phyloP scores from a whole-genome alignment of 768 basidiomycete genomes.

The Sistotremastrum suecicum region DNA sequence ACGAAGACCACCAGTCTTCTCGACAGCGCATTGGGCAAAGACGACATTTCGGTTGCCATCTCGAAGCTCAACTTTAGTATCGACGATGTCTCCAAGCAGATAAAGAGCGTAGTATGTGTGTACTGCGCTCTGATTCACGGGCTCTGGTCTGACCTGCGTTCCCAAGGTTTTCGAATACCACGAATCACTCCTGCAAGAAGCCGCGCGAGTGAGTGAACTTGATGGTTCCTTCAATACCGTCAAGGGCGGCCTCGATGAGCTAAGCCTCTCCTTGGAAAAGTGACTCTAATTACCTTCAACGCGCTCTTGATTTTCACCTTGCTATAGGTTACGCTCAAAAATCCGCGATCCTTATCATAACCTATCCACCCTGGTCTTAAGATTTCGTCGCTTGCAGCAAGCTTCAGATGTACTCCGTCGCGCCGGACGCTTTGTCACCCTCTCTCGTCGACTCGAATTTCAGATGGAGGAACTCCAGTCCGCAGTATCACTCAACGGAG shows the following conservation, averaged over 20 bases:
- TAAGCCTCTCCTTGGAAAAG: conserved; percentile 70
- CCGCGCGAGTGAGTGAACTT: conserved; percentile 59
- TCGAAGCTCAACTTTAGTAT: conserved; percentile 78
- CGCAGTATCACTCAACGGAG: conserved; percentile 6
- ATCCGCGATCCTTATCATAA: conserved; percentile 74
- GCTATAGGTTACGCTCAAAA: conserved; percentile 48
- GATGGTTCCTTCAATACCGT: conserved; percentile 57
- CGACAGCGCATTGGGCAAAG: conserved; percentile 46
- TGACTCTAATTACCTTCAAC: conserved; percentile 18
- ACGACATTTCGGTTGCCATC: conserved; percentile 82
- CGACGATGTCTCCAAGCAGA: conserved; percentile 85
- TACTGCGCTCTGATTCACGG: not conserved
- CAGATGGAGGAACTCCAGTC: conserved; percentile 68
- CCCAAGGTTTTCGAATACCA: conserved; percentile 69
- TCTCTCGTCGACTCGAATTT: conserved; percentile 66
- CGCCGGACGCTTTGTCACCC: conserved; percentile 69
- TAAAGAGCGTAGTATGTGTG: conserved; percentile 63
- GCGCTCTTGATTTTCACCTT: not conserved
- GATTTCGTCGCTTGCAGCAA: conserved; percentile 67
- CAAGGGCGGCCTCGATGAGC: conserved; percentile 52
- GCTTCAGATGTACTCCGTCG: conserved; percentile 77
- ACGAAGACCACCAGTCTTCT: conserved; percentile 18
- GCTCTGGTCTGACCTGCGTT: too few relatives aligned
- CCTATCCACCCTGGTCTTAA: conserved; percentile 52
- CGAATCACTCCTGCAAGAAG: conserved; percentile 66